A percentile compares a stretch with the other conserved stretches of the same genome.
Conservation (phyloP, 768 basidiomycete species). For the Kondoa malvinella region DNA sequence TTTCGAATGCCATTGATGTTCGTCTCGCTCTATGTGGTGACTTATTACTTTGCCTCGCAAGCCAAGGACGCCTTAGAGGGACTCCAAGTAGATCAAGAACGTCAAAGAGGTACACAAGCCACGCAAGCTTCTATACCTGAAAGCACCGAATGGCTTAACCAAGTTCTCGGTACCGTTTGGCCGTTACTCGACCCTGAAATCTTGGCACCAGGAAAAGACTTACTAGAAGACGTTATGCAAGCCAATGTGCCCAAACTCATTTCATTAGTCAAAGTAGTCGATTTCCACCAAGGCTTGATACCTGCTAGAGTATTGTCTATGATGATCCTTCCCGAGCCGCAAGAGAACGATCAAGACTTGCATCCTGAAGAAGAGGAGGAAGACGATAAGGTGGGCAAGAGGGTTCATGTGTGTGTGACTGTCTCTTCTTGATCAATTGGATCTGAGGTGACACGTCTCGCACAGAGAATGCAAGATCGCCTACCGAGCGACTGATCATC, state of each 20-base stretch:
- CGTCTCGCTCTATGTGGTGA: neutral
- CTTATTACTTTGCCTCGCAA: neutral
- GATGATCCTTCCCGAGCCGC: neutral
- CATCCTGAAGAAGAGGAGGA: neutral
- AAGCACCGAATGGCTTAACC: slow-evolving; percentile 3
- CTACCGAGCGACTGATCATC: no score
- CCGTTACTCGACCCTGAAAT: slow-evolving; percentile 35
- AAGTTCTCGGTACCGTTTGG: slow-evolving; percentile 38
- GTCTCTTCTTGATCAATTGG: neutral
- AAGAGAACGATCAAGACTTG: slow-evolving; percentile 30
- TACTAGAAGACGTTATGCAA: slow-evolving; percentile 42
- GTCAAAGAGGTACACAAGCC: neutral
- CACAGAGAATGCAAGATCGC: neutral
- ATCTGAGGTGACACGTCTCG: neutral
- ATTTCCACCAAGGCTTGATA: slow-evolving; percentile 51
- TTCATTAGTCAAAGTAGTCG: slow-evolving; percentile 51
- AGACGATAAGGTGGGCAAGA: slow-evolving; percentile 3
- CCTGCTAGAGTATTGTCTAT: slow-evolving; percentile 54
- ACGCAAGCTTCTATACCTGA: neutral
- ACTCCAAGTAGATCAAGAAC: neutral
- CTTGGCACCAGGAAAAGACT: slow-evolving; percentile 26
- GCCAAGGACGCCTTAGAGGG: neutral
- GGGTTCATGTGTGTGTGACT: neutral
- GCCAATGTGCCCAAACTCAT: slow-evolving; percentile 39
- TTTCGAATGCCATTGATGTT: neutral